Base-by-base conservation (phyloP, 164 flowering plant genomes). In the Nymphaea thermarum region DNA sequence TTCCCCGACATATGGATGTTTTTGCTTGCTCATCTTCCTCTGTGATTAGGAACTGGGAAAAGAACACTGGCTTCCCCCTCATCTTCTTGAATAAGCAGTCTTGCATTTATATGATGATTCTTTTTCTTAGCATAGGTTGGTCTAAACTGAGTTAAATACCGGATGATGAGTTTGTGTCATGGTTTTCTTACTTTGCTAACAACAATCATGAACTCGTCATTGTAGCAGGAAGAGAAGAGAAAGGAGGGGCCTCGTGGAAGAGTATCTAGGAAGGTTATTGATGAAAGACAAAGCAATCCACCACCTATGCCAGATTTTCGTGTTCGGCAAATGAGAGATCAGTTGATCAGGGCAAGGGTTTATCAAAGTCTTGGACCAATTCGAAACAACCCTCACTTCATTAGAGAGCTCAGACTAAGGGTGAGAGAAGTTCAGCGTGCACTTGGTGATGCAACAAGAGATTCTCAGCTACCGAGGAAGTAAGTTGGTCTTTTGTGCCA, bases 361-460 rank as follows among this genome's bases (percentile, higher is more conserved):
- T 89, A 81, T 77, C 82, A 87, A 60, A 82, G 89, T 41, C 87
- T 91, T 42, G 72, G 88, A 43, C 79, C 84, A 12, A 83, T 81
- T 5, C 80, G 83, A 76, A 86, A 73, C 79, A 89, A 89, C 75
- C 75, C 94, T 41, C 89, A 81, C 55, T 81, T 85, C 44, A 71
- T 77, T 12, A 85, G 83, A 76, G 98, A 88, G 80, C 89, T 91
- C 44, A 82, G 91, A 41, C 69, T 73, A 42, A 82, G 94, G 51
- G 70, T 87, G 36, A 91, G 86, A 74, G 98, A 91, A 78, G 86
- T 85, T 71, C 85, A 80, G 63, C 80, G 86, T 66, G 81, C 80
- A 68, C 78, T 91, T 69, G 96, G 91, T 42, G 92, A 78, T 76
- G 92, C 91, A 66, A 77, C 77, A 68, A 91, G 83, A 77, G 96